phyloP scores from a whole-genome alignment of 805 yeast species.

The Metschnikowia lunata region DNA sequence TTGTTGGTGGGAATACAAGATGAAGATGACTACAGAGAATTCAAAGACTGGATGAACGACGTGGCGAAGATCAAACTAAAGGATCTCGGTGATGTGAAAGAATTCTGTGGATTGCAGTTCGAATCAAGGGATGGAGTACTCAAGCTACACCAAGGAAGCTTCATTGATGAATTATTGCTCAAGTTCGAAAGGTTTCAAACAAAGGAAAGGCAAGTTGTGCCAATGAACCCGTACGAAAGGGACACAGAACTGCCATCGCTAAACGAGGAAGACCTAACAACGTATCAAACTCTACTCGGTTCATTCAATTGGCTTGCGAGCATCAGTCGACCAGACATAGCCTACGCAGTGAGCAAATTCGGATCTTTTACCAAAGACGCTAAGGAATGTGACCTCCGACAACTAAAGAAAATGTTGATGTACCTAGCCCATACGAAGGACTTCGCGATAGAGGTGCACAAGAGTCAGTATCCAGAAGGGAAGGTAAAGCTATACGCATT shows the following conservation, averaged over 20 bases:
- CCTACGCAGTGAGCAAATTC: constrained; percentile 1
- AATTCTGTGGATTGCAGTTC: constrained; percentile 2
- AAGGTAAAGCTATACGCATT: constrained; percentile 1
- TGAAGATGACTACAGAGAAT: background rate
- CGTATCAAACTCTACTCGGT: constrained; percentile 1
- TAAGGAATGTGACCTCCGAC: background rate
- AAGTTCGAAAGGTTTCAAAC: background rate
- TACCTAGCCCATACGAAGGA: background rate
- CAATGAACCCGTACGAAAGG: background rate
- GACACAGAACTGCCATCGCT: background rate
- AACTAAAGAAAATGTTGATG: background rate
- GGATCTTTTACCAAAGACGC: constrained; percentile 2
- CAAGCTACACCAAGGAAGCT: background rate
- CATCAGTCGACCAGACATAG: constrained; percentile 1
- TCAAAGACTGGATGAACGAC: background rate
- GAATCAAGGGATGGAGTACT: background rate
- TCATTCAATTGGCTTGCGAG: constrained; percentile 2
- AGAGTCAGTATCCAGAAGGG: background rate
- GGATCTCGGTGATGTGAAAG: background rate
- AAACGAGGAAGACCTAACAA: background rate
- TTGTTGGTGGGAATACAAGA: background rate
- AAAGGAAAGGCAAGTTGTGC: background rate
- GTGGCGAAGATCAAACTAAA: background rate
- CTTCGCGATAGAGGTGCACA: background rate
- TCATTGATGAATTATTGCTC: background rate